Conservation (phyloP, 2,329 filamentous ascomycete species). For the Stromatinia cepivora region DNA sequence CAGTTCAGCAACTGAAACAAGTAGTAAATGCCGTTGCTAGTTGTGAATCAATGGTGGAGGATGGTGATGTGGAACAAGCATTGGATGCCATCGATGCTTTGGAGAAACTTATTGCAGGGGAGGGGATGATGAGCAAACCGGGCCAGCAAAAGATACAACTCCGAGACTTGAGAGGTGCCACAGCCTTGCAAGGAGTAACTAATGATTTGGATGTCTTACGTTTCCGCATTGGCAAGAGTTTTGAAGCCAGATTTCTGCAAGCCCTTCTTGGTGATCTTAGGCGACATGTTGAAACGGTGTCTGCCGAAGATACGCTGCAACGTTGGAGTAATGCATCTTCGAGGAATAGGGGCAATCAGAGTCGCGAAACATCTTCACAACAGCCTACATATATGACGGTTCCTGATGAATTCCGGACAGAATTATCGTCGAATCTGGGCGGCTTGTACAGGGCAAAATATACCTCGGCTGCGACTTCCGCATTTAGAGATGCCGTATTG, state of each 20-base stretch:
- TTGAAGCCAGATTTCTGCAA: constrained; percentile 76
- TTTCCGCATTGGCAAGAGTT: constrained; percentile 80
- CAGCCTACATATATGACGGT: constrained; percentile 74
- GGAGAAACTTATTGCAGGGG: constrained; percentile 78
- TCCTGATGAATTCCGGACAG: constrained; percentile 67
- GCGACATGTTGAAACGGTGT: constrained; percentile 73
- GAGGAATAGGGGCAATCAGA: constrained; percentile 63
- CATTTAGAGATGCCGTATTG: constrained; percentile 80
- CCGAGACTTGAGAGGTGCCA: constrained; percentile 73
- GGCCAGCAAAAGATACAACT: constrained; percentile 40
- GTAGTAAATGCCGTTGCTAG: constrained; percentile 73
- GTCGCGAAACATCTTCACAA: constrained; percentile 65
- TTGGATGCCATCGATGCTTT: constrained; percentile 74
- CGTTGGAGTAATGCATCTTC: constrained; percentile 81
- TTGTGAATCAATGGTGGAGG: constrained; percentile 80
- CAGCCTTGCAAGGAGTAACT: constrained; percentile 76
- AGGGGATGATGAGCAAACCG: constrained; percentile 45
- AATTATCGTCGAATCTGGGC: constrained; percentile 68
- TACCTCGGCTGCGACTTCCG: constrained; percentile 75
- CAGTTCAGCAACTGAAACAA: constrained; percentile 77
- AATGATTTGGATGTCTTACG: constrained; percentile 75
- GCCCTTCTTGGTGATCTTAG: constrained; percentile 78
- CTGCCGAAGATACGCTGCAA: constrained; percentile 71
- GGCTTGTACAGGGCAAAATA: constrained; percentile 82
- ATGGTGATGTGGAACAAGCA: constrained; percentile 79